Evolutionary conservation across 2,329 filamentous ascomycete species (phyloP).

Genomic region (Cladophialophora immunda): DNA sequence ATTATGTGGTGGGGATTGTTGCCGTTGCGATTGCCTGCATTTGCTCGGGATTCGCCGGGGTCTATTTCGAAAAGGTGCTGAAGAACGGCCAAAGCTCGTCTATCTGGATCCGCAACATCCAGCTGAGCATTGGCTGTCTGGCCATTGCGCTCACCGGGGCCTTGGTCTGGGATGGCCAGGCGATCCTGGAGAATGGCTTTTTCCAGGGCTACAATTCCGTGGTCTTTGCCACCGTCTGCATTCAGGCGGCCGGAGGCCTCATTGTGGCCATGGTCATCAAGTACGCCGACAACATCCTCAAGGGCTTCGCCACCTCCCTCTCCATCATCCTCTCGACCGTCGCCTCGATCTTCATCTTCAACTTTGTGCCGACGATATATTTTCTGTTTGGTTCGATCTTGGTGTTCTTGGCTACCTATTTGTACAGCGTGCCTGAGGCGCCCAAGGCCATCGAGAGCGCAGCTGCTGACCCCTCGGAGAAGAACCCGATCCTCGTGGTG

Average conservation of each 20-base stretch:
- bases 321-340: conserved; percentile 88
- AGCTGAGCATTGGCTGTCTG: conserved; percentile 91
- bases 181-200: conserved; percentile 84
- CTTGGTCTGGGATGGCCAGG: conserved; percentile 82
- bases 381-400: conserved; percentile 81
- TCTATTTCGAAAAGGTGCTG: conserved; percentile 76
- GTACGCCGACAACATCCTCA: conserved; percentile 87
- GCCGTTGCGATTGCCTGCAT: conserved; percentile 80
- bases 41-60: conserved; percentile 83
- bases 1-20: conserved; percentile 59
- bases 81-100: conserved; percentile 81
- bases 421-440: conserved; percentile 70
- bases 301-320: conserved; percentile 91
- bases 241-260: conserved; percentile 87
- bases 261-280: conserved; percentile 81
- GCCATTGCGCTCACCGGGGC: conserved; percentile 89
- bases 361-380: conserved; percentile 68
- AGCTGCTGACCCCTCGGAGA: conserved; percentile 25
- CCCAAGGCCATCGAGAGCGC: conserved; percentile 22
- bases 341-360: conserved; percentile 84
- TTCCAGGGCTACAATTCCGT: conserved; percentile 93
- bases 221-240: conserved; percentile 83
- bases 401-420: conserved; percentile 82
- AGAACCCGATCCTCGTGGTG: conserved; percentile 29
- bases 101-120: conserved; percentile 93